Base-by-base conservation (phyloP, 345 rosid species). In the Eucalyptus camaldulensis region DNA sequence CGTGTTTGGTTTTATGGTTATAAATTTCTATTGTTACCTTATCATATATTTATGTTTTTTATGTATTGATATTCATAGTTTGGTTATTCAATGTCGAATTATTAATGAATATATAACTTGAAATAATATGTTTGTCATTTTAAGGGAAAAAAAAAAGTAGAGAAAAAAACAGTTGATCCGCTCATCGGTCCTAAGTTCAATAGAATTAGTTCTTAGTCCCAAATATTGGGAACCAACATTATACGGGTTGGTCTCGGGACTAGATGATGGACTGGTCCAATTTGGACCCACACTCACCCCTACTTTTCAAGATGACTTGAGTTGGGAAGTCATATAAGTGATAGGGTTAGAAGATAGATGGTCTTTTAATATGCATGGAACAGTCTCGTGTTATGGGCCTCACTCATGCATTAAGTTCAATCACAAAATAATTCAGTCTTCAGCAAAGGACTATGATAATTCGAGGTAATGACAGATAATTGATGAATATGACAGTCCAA, bases 201-300 rank as follows among this genome's bases (percentile, higher is more conserved):
- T 8, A 8, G 10, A 21, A 53, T 53, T 53, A 53, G 58, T 53
- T 53, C 58, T 53, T 53, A 25, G 10, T 53, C 25, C 58, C 5
- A 53, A 53, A 53, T 19, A 53, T 53, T 53, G 4, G 1, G 5
- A 10, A 8, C 10, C 24, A 53, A 53, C 10, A 21, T 2, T 8
- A 19, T 53, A 24, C 4, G 10, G 2, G 10, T 53, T 53, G 1
- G 4, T 53, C 10, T 8, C 0, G 2, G 2, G 2, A 19, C 1
- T 53, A 2, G 24, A 8, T 53, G 58, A 5, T 53, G 0, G 24
- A 53, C 4, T 0, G 0, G 10, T 53, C 10, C 24, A 53, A 53
- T 19, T 4, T 0, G 0, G 1, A 53, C 56, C 2, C 10, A 19
- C 56, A 3, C 24, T 53, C 1, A 1, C 4, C 56, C 56, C 16